phyloP scores from a whole-genome alignment of 73 alveolate genomes.

The Paramecium bursaria region DNA sequence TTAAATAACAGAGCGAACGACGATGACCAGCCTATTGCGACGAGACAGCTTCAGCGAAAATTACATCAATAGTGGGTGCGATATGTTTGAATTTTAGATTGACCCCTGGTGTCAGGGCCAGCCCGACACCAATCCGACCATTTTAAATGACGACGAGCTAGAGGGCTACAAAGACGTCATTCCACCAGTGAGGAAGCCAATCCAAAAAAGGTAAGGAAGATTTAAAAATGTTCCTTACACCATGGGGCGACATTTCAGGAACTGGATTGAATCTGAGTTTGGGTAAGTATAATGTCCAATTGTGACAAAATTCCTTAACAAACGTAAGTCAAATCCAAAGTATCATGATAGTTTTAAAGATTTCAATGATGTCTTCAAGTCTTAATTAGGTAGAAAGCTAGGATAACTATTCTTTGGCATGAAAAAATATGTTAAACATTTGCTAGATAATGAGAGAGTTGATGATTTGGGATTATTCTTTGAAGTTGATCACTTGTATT shows the following conservation, averaged over 20 bases:
- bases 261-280: conserved; percentile 20
- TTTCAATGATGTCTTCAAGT: conserved; percentile 46
- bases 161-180: not conserved
- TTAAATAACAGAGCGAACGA: too few relatives aligned
- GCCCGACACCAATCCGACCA: conserved; percentile 53
- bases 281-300: not conserved
- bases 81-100: conserved; percentile 35
- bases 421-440: conserved; percentile 7
- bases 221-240: conserved; percentile 46
- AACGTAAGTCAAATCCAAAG: conserved; percentile 43
- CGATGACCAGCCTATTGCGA: too few relatives aligned
- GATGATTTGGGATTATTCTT: conserved; percentile 3
- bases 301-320: conserved; percentile 11
- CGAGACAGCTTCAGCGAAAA: conserved; percentile 33
- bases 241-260: conserved; percentile 25
- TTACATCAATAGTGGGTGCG: conserved; percentile 35
- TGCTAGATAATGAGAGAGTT: conserved; percentile 32
- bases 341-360: conserved; percentile 34
- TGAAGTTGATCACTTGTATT: conserved; percentile 22
- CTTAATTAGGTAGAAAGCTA: conserved; percentile 36
- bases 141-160: not conserved
- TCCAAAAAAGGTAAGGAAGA: conserved; percentile 13
- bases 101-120: conserved; percentile 25
- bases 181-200: not conserved
- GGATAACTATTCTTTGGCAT: conserved; percentile 29